phyloP scores from a whole-genome alignment of 495 filamentous ascomycete genomes.

The Talaromyces proteolyticus region DNA sequence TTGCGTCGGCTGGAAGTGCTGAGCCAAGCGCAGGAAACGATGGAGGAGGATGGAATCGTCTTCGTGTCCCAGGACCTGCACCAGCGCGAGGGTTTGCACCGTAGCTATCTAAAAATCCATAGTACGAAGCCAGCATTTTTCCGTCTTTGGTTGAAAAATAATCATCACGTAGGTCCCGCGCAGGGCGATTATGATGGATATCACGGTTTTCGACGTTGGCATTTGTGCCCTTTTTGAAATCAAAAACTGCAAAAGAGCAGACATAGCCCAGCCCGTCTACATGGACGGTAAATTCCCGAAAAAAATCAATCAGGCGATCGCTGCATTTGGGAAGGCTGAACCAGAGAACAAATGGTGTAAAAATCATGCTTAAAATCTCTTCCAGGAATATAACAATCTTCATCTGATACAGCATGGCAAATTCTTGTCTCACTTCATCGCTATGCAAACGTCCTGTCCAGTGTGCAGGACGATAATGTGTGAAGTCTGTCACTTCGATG shows the following conservation, averaged over 20 bases:
- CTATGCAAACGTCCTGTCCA: slow-evolving; percentile 89
- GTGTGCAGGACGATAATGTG: slow-evolving; percentile 78
- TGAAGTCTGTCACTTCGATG: slow-evolving; percentile 81
- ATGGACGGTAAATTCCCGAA: slow-evolving; percentile 94
- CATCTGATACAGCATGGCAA: slow-evolving; percentile 79
- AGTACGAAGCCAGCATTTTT: slow-evolving; percentile 94
- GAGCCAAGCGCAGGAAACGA: slow-evolving; percentile 66
- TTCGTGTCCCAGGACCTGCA: slow-evolving; percentile 32
- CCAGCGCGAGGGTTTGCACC: slow-evolving; percentile 55
- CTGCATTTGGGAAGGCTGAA: slow-evolving; percentile 82
- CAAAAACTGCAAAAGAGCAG: slow-evolving; percentile 96
- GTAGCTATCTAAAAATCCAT: slow-evolving; percentile 90
- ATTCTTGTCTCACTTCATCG: slow-evolving; percentile 78
- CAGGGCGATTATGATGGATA: slow-evolving; percentile 17
- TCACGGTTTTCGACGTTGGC: slow-evolving; percentile 38
- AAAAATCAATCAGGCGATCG: slow-evolving; percentile 94
- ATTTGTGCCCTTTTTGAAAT: slow-evolving; percentile 80
- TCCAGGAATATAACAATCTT: slow-evolving; percentile 88
- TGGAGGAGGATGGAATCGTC: slow-evolving; percentile 71
- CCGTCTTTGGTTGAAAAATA: slow-evolving; percentile 93
- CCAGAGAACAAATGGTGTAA: slow-evolving; percentile 86
- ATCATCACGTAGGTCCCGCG: slow-evolving; percentile 69
- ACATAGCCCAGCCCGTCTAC: slow-evolving; percentile 95
- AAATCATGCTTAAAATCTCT: slow-evolving; percentile 85
- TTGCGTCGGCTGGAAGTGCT: slow-evolving; percentile 47